Conservation (phyloP, 768 basidiomycete genomes). For the Scleroderma bovista region DNA sequence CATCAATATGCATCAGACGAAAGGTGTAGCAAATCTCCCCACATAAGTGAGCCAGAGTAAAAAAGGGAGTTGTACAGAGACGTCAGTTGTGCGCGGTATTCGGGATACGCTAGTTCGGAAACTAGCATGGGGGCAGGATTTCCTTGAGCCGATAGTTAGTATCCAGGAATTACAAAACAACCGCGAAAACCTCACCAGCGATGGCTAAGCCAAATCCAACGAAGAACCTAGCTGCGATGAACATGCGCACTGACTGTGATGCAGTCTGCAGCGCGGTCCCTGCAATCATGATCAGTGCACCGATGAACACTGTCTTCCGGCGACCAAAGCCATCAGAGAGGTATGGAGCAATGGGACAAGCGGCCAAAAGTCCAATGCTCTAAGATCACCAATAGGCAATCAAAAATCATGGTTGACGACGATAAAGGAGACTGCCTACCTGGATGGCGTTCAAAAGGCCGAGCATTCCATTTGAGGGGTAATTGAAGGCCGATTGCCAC, state of each 20-base stretch:
- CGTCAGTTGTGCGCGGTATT: too few species aligned
- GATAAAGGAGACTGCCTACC: slow-evolving; percentile 25
- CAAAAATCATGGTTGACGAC: not conserved
- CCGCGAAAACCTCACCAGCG: slow-evolving; percentile 37
- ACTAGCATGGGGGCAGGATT: slow-evolving; percentile 80
- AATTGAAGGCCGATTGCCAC: slow-evolving; percentile 32
- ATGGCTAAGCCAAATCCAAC: slow-evolving; percentile 76
- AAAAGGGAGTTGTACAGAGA: slow-evolving; percentile 80
- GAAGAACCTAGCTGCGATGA: slow-evolving; percentile 75
- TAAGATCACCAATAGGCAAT: slow-evolving; percentile 19
- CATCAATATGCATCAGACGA: too few species aligned
- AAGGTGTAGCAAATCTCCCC: too few species aligned
- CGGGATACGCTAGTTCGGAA: slow-evolving; percentile 85
- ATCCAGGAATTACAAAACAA: not conserved
- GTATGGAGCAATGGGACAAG: slow-evolving; percentile 68
- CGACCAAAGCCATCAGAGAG: too few species aligned
- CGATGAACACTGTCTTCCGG: slow-evolving; percentile 59
- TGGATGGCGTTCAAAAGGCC: too few species aligned
- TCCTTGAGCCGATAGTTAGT: slow-evolving; percentile 28
- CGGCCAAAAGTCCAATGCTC: slow-evolving; percentile 67
- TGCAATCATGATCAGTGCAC: slow-evolving; percentile 32
- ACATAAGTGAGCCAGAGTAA: slow-evolving; percentile 81
- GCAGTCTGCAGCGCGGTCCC: slow-evolving; percentile 61
- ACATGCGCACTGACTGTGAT: slow-evolving; percentile 68
- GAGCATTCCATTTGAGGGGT: slow-evolving; percentile 27